A percentile compares a stretch with the other conserved stretches of the same genome.
These are phyloP conservation scores for Nannochloropsis salina DNA, from an alignment of 108 stramenopile genomes.

Conservation along the genomic window DNA sequence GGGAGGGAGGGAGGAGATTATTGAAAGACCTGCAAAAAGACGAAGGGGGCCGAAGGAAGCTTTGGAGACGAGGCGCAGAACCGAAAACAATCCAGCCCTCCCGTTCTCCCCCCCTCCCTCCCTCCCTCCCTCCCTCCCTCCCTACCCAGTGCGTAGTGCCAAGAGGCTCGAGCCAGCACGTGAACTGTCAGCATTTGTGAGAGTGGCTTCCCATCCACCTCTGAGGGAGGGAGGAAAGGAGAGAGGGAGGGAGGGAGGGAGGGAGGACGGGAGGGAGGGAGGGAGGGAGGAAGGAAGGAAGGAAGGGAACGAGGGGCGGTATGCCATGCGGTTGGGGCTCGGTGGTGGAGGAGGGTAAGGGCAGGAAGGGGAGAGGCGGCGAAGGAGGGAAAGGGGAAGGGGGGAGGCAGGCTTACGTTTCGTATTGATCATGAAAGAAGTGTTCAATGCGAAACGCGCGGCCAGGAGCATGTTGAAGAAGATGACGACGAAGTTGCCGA, in stretches of 20 bases:
- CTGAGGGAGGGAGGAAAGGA: background rate
- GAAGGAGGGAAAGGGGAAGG: too few relatives aligned
- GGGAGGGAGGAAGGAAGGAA: background rate
- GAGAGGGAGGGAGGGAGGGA: background rate
- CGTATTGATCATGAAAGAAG: background rate
- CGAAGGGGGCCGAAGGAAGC: background rate
- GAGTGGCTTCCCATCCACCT: slow-evolving; percentile 1
- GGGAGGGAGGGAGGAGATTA: background rate
- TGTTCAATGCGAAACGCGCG: background rate
- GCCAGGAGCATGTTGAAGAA: slow-evolving; percentile 4
- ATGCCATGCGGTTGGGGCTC: background rate
- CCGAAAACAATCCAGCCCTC: background rate
- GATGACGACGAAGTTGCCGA: background rate
- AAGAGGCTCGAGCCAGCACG: background rate
- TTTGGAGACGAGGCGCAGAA: background rate
- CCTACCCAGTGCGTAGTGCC: background rate
- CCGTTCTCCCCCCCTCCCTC: background rate
- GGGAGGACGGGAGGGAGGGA: background rate
- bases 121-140: background rate
- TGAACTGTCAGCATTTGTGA: background rate
- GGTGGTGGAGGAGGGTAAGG: background rate
- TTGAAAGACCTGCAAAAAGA: background rate
- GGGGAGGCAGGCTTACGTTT: too few relatives aligned
- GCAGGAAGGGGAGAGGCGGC: too few relatives aligned
- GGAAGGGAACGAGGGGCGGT: background rate